Percentiles rank a stretch among this genome's conserved stretches.
These are phyloP conservation scores for Balakata baccata DNA, from an alignment of 345 rosid genomes.

Conservation along the genomic window DNA sequence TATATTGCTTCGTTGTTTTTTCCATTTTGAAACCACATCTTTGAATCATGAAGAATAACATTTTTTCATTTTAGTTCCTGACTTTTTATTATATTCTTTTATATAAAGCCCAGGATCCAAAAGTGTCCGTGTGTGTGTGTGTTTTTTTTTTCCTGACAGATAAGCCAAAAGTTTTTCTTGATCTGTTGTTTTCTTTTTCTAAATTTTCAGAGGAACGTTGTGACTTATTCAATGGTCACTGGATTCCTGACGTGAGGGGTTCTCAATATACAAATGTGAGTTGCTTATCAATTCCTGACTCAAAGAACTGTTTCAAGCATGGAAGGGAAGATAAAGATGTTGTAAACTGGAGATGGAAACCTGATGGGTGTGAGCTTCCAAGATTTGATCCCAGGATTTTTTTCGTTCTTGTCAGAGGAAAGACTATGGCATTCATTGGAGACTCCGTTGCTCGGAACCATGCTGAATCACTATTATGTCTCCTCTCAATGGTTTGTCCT, in stretches of 20 bases:
- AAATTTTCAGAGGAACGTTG: conserved; percentile 31
- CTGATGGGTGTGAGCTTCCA: conserved; percentile 63
- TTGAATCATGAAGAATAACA: too few species aligned
- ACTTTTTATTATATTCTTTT: too few species aligned
- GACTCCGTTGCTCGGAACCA: conserved; percentile 92
- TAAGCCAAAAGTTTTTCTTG: neutral
- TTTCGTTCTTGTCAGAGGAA: conserved; percentile 55
- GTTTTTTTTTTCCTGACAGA: neutral
- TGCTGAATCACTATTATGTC: conserved; percentile 81
- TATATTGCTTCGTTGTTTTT: neutral
- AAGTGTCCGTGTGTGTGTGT: too few species aligned
- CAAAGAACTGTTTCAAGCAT: conserved; percentile 65
- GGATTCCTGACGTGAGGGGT: conserved; percentile 58
- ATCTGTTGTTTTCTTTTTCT: neutral
- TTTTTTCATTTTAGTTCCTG: too few species aligned
- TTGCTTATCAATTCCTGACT: conserved; percentile 67
- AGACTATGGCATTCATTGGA: conserved; percentile 73
- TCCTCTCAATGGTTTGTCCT: conserved; percentile 57
- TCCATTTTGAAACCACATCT: too few species aligned
- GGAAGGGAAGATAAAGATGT: conserved; percentile 67
- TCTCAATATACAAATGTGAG: conserved; percentile 58
- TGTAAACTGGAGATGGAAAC: conserved; percentile 93
- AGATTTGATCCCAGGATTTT: conserved; percentile 59
- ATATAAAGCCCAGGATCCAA: too few species aligned
- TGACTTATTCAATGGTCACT: conserved; percentile 59